Evolutionary conservation across 441 rosid genomes (phyloP).

Genomic region (Geranium incanum): DNA sequence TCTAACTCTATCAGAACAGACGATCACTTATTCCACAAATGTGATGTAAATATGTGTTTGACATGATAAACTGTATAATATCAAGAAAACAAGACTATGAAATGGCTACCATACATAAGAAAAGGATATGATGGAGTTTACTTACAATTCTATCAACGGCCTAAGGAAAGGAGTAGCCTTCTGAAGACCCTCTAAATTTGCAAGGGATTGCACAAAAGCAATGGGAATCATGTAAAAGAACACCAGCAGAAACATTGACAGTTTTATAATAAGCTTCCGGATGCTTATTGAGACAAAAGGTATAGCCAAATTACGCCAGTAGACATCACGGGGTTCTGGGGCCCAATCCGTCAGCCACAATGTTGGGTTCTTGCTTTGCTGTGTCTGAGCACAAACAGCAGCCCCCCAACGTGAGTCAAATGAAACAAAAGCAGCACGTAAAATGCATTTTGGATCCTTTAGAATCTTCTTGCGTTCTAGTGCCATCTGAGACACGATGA

Average conservation of each 20-base stretch:
- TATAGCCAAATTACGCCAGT: conserved; percentile 76
- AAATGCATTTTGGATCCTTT: conserved; percentile 60
- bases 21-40: background rate
- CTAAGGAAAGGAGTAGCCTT: conserved; percentile 60
- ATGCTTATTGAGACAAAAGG: conserved; percentile 72
- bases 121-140: conserved; percentile 29
- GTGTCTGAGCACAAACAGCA: conserved; percentile 95
- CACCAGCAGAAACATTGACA: conserved; percentile 81
- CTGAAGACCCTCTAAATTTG: conserved; percentile 75
- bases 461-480: conserved; percentile 54
- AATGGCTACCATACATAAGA: no score
- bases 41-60: background rate
- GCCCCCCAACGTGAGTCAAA: conserved; percentile 95
- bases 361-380: conserved; percentile 82
- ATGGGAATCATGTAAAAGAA: conserved; percentile 94
- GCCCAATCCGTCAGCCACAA: conserved; percentile 96
- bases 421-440: conserved; percentile 95
- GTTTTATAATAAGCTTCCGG: conserved; percentile 58
- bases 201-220: conserved; percentile 81
- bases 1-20: background rate
- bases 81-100: background rate
- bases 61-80: background rate
- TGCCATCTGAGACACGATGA: conserved; percentile 48
- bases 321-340: conserved; percentile 88
- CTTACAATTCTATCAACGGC: conserved; percentile 60